Evolutionary conservation across 2,329 filamentous ascomycete species (phyloP), one percentile per base, ranked within the genome.

Genomic region (Fusarium anguioides): DNA sequence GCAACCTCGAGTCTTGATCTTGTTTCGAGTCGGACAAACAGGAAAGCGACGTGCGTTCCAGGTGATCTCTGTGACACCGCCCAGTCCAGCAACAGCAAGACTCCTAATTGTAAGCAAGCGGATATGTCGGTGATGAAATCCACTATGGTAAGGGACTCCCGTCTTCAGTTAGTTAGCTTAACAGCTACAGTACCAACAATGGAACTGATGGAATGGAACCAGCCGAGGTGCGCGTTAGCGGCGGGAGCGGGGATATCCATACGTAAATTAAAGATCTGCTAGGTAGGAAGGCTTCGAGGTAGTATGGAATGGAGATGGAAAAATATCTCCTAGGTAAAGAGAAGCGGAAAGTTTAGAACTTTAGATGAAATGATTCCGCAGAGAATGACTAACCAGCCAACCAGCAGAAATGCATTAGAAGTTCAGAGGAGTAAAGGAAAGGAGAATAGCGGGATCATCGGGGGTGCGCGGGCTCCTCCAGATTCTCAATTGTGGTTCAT

Each of bases 391-490:
- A 35, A 20, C 10, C 21, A 24, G 47, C 21, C 33, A 60, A 52
- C 20, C 15, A 21, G 14, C 11, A 18, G 23, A 41, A 39, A 21
- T 11, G 23, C 24, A 27, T 42, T 12, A 60, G 42, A 56, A 35
- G 44, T 39, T 54, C 40, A 31, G 23, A 64, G 39, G 45, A 42
- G 50, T 29, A 51, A 41, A 33, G 37, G 35, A 53, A 44, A 50
- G 41, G 50, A 45, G 44, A 51, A 58, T 42, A 45, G 40, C 55
- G 68, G 70, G 59, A 70, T 45, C 49, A 58, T 60, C 67, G 58
- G 71, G 64, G 55, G 44, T 48, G 54, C 50, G 58, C 47, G 37
- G 42, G 59, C 66, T 69, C 65, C 62, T 71, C 65, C 65, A 70
- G 68, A 66, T 72, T 66, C 58, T 41, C 35, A 53, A 57, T 40